Conservation (phyloP, 2,329 filamentous ascomycete species). For the Exutisphaerella laricina region DNA sequence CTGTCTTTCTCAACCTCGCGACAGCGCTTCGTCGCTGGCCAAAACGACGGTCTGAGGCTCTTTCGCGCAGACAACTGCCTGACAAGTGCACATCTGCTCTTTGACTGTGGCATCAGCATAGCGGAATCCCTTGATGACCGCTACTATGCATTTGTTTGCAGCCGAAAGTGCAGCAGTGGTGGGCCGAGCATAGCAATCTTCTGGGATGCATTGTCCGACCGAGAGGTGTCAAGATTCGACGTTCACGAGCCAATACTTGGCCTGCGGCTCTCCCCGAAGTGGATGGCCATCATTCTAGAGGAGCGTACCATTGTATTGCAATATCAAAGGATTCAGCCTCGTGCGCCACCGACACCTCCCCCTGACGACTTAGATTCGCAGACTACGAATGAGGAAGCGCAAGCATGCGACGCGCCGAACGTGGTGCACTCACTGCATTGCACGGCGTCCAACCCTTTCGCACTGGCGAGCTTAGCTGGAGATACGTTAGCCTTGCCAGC, state of each 20-base stretch:
- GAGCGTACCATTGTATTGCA: constrained; percentile 30
- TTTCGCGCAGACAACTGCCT: constrained; percentile 35
- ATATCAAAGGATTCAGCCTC: constrained; percentile 24
- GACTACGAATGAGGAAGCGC: neutral
- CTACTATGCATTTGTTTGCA: constrained; percentile 83
- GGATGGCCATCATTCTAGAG: constrained; percentile 68
- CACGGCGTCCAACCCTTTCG: constrained; percentile 77
- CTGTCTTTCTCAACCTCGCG: constrained; percentile 79
- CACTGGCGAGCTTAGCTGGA: constrained; percentile 70
- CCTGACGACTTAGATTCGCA: constrained; percentile 31
- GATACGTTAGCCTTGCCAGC: constrained; percentile 78
- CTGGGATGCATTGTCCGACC: constrained; percentile 82
- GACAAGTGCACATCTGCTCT: constrained; percentile 22
- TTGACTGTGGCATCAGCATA: constrained; percentile 26
- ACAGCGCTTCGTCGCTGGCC: constrained; percentile 79
- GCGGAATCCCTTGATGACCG: constrained; percentile 33
- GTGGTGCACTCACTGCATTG: constrained; percentile 60
- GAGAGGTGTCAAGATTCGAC: constrained; percentile 68
- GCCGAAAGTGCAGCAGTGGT: constrained; percentile 52
- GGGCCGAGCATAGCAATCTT: constrained; percentile 45
- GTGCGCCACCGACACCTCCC: constrained; percentile 43
- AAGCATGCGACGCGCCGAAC: constrained; percentile 23
- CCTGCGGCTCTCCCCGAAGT: constrained; percentile 67
- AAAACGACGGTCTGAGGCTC: constrained; percentile 73
- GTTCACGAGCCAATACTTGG: constrained; percentile 75